Percentiles rank a stretch among this genome's conserved stretches.
These are phyloP conservation scores for Coemansia sp. DNA, from an alignment of 192 early-diverging fungal species.

Conservation along the genomic window DNA sequence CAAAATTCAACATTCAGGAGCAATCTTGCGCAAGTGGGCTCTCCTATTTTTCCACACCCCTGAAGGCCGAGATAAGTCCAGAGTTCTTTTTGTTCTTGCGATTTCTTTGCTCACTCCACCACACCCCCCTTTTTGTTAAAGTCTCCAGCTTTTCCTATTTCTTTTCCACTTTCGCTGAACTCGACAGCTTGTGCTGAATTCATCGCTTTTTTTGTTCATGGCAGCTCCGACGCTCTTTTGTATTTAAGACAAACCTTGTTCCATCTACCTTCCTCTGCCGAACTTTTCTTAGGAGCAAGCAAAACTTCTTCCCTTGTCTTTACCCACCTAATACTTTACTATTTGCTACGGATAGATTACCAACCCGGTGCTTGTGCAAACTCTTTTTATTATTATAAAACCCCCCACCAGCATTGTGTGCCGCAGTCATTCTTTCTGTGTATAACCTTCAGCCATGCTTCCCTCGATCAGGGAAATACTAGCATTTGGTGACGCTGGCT, in stretches of 20 bases:
- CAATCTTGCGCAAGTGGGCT: background rate
- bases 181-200: background rate
- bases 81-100: background rate
- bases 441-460: slow-evolving; percentile 25
- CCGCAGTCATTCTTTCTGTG: background rate
- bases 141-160: background rate
- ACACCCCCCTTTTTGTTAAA: background rate
- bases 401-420: background rate
- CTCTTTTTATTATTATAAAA: background rate
- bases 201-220: slow-evolving; percentile 9
- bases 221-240: background rate
- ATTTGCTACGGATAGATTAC: too few relatives aligned
- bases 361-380: too few relatives aligned
- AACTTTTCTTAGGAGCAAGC: background rate
- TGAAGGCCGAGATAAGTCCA: background rate
- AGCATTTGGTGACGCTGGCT: slow-evolving; percentile 22
- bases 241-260: background rate
- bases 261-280: too few relatives aligned
- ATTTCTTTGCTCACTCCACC: background rate
- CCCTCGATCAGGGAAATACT: slow-evolving; percentile 50
- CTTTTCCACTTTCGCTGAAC: background rate
- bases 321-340: too few relatives aligned
- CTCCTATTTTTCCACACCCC: slow-evolving; percentile 2
- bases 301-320: background rate
- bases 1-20: slow-evolving; percentile 3